Evolutionary conservation across 441 rosid genomes (phyloP), one percentile per base, ranked within the genome.

Genomic region (Gossypium trilobum): DNA sequence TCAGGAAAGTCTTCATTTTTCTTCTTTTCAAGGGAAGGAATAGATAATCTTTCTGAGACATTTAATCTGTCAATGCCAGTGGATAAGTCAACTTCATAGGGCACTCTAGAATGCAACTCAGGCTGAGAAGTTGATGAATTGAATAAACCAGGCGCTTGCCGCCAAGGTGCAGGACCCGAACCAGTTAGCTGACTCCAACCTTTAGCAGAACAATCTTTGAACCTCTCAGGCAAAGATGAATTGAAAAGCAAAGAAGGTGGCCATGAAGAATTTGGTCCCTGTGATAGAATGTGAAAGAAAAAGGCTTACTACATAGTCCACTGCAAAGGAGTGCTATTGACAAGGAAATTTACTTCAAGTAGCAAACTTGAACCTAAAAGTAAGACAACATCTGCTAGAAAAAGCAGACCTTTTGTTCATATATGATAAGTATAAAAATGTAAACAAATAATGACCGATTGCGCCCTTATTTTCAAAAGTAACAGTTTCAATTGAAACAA

Each of bases 141-240:
- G 81, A 87, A 88, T 57, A 87, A 74, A 76, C 75, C 85, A 69
- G 96, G 89, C 31, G 97, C 96, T 82, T 85, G 97, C 60, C 86
- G 84, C 94, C 87, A 87, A 68, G 90, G 91, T 27, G 86, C 87
- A 56, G 93, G 97, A 75, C 96, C 92, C 42, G 91, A 84, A 77
- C 91, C 89, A 48, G 87, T 84, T 74, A 92, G 81, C 44, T 87
- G 91, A 81, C 68, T 82, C 97, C 91, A 89, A 73, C 73, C 83
- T 74, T 87, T 88, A 50, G 76, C 78, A 72, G 95, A 72, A 71
- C 78, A 57, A 74, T 87, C 93, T 71, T 83, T 86, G 60, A 77
- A 73, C 78, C 87, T 87, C 73, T 90, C 94, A 14, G 92, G 54
- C 9, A 84, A 74, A 56, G 89, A 79, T 27, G 81, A 10, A 1